Conservation (phyloP, 2,329 filamentous ascomycete species). For the Epichloe bromicola region DNA sequence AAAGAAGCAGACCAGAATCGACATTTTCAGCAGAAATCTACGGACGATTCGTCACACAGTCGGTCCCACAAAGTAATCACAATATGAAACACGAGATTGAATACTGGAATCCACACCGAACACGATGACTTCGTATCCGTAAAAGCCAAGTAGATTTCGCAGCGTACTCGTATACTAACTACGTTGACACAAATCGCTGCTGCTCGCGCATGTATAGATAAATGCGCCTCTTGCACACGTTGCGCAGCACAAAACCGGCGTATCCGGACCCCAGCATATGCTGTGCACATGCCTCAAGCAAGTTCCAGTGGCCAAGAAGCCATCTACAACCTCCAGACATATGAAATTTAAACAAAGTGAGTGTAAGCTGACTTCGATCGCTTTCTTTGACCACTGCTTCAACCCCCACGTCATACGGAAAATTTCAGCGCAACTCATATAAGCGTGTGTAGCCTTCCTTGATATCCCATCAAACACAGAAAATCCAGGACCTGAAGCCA, state of each 20-base stretch:
- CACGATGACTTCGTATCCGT: not conserved
- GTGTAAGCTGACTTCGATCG: not conserved
- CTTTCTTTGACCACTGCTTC: too few relatives aligned
- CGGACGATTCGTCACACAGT: too few relatives aligned
- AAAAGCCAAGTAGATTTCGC: not conserved
- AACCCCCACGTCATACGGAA: not conserved
- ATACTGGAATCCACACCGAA: not conserved
- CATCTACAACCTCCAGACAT: not conserved
- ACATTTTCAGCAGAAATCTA: too few relatives aligned
- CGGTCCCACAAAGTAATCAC: not conserved
- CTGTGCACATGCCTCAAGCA: not conserved
- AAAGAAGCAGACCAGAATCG: too few relatives aligned
- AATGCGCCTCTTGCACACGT: not conserved
- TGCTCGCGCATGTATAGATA: not conserved
- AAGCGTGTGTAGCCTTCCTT: constrained; percentile 3
- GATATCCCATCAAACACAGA: not conserved
- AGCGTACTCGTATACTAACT: not conserved
- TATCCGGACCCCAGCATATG: not conserved
- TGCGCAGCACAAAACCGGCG: not conserved
- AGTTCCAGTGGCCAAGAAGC: not conserved
- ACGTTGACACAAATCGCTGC: not conserved
- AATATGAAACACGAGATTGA: not conserved
- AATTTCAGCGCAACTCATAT: constrained; percentile 3
- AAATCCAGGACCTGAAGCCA: not conserved
- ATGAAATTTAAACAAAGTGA: not conserved